phyloP scores from a whole-genome alignment of 1,284 basidiomycete species.

The Porodaedalea pini region DNA sequence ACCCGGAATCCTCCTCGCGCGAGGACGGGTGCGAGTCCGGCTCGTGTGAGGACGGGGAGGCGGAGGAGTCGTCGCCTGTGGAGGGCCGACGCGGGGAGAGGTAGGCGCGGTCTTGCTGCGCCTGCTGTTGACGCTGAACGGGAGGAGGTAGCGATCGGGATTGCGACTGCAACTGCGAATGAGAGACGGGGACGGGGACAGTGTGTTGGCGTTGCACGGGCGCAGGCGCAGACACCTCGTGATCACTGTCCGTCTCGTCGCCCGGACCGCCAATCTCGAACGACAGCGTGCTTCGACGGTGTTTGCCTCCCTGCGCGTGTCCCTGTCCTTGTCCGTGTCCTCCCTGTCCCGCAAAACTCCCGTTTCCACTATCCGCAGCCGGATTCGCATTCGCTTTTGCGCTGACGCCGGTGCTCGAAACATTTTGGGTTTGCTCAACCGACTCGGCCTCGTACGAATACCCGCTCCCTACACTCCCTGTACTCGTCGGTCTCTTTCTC shows the following conservation, averaged over 20 bases:
- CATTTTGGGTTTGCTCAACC: too few species aligned
- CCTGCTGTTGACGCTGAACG: background rate
- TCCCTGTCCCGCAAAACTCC: background rate
- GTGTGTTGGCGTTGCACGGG: background rate
- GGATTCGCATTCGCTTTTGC: too few species aligned
- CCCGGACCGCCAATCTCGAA: slow-evolving; percentile 7
- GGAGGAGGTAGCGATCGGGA: too few species aligned
- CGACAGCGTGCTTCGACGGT: background rate
- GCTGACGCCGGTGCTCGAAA: too few species aligned
- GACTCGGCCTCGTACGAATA: background rate
- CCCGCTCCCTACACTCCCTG: background rate
- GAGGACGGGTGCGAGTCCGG: slow-evolving; percentile 1
- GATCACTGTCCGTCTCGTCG: slow-evolving; percentile 7
- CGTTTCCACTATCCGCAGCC: background rate
- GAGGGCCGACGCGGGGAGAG: background rate
- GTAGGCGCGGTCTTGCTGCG: background rate
- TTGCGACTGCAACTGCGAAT: background rate
- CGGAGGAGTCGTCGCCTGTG: background rate
- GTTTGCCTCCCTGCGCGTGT: background rate
- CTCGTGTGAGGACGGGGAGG: background rate
- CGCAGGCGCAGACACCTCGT: background rate
- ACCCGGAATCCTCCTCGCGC: background rate
- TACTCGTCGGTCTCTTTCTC: background rate
- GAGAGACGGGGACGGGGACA: background rate
- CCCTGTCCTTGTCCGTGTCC: background rate